These are phyloP conservation scores for Pseudohalonectria lignicola DNA, from an alignment of 2,329 filamentous ascomycete genomes.

Conservation along the genomic window DNA sequence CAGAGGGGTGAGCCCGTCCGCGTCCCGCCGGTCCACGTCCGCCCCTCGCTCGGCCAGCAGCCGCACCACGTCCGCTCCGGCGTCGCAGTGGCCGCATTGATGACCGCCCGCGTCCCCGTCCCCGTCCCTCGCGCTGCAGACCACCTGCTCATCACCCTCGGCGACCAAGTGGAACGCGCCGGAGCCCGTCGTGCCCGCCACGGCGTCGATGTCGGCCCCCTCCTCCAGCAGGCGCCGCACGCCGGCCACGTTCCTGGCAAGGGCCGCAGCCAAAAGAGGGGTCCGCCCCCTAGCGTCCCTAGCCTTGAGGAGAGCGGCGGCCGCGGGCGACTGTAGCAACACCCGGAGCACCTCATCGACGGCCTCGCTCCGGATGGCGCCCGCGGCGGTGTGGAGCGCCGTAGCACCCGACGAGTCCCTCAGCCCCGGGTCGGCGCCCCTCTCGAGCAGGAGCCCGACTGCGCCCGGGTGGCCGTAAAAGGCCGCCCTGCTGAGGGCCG, in stretches of 20 bases:
- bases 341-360: constrained; percentile 21
- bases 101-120: too few species aligned
- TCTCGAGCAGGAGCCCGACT: constrained; percentile 23
- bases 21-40: not conserved
- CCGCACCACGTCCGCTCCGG: not conserved
- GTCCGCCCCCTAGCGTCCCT: constrained; percentile 23
- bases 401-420: constrained; percentile 37
- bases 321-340: constrained; percentile 18
- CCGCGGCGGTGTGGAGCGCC: constrained; percentile 44
- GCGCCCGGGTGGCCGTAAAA: constrained; percentile 23
- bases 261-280: constrained; percentile 23
- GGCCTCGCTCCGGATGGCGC: constrained; percentile 28
- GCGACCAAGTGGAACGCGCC: not conserved
- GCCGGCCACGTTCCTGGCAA: constrained; percentile 17
- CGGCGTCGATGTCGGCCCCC: constrained; percentile 29
- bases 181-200: constrained; percentile 19
- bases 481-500: not conserved
- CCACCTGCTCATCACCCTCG: not conserved
- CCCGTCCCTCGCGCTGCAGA: too few species aligned
- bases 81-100: not conserved
- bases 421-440: constrained; percentile 20
- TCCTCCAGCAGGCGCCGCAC: constrained; percentile 25
- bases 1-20: not conserved
- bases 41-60: not conserved
- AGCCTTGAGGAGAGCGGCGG: constrained; percentile 15